phyloP scores from a whole-genome alignment of 768 basidiomycete species.

The Leccinellum luteum region DNA sequence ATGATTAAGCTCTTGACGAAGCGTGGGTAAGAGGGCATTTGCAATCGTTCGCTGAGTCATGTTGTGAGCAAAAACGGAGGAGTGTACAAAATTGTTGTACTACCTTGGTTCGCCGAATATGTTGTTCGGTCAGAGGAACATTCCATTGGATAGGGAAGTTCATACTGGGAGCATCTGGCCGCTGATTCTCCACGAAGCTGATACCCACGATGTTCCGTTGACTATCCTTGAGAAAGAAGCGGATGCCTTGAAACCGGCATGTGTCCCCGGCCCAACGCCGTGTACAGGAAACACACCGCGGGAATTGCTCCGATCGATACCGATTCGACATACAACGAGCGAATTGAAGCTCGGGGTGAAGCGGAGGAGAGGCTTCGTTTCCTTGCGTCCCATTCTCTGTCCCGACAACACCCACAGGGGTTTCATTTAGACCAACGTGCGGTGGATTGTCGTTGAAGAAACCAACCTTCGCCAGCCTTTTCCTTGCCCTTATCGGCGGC shows the following conservation, averaged over 20 bases:
- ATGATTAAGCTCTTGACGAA: conserved; percentile 64
- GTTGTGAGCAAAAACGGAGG: conserved; percentile 11
- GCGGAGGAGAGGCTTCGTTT: conserved; percentile 30
- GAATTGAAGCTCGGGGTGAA: conserved; percentile 69
- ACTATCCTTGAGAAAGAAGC: conserved; percentile 67
- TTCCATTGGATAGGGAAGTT: conserved; percentile 68
- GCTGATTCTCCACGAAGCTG: conserved; percentile 65
- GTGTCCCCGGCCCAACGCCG: conserved; percentile 87
- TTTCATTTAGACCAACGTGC: conserved; percentile 9
- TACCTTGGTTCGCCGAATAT: conserved; percentile 64
- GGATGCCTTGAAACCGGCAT: conserved; percentile 83
- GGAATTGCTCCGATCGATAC: conserved; percentile 69
- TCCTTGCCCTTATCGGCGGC: conserved; percentile 45
- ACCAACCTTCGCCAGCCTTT: conserved; percentile 39
- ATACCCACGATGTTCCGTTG: conserved; percentile 60
- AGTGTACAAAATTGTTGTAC: conserved; percentile 2
- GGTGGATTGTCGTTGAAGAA: neutral
- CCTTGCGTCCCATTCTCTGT: conserved; percentile 30
- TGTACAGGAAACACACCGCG: conserved; percentile 80
- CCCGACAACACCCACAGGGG: conserved; percentile 31
- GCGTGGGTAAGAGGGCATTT: conserved; percentile 60
- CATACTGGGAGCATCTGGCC: conserved; percentile 57
- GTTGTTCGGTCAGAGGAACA: conserved; percentile 44
- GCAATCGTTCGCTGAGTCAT: conserved; percentile 60
- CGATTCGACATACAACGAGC: conserved; percentile 84